Conservation (phyloP, 257 asterid genomes). For the Solanum rostratum region DNA sequence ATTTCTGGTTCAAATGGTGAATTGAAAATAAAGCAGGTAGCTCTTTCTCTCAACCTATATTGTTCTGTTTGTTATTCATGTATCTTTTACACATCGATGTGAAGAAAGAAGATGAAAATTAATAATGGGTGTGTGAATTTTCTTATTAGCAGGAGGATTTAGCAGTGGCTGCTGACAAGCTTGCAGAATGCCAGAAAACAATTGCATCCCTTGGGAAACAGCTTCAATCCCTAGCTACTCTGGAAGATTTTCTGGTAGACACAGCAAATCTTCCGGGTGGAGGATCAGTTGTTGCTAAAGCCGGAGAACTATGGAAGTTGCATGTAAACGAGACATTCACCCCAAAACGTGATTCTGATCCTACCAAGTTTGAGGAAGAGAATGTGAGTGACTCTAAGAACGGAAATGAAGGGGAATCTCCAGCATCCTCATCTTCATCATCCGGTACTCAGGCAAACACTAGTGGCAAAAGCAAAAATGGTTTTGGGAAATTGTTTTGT, state of each 20-base stretch:
- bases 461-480: constrained; percentile 30
- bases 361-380: constrained; percentile 16
- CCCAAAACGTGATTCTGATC: constrained; percentile 17
- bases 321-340: constrained; percentile 16
- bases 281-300: constrained; percentile 22
- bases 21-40: constrained; percentile 50
- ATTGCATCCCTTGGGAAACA: constrained; percentile 75
- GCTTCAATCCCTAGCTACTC: constrained; percentile 65
- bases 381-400: constrained; percentile 9
- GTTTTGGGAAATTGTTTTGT: constrained; percentile 47
- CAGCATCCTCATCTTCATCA: constrained; percentile 25
- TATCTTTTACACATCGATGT: background rate
- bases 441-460: constrained; percentile 16
- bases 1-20: constrained; percentile 24
- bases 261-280: constrained; percentile 38
- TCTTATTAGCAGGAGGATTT: constrained; percentile 48
- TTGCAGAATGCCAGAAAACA: constrained; percentile 78
- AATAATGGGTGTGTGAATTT: background rate
- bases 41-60: background rate
- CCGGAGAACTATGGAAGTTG: constrained; percentile 17
- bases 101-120: background rate
- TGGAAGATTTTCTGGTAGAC: constrained; percentile 74
- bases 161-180: constrained; percentile 70
- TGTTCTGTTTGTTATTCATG: background rate
- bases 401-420: constrained; percentile 29